Evolutionary conservation across 1,284 basidiomycete genomes (phyloP), one percentile per base, ranked within the genome.

Genomic region (Sanguinoderma infundibulare): DNA sequence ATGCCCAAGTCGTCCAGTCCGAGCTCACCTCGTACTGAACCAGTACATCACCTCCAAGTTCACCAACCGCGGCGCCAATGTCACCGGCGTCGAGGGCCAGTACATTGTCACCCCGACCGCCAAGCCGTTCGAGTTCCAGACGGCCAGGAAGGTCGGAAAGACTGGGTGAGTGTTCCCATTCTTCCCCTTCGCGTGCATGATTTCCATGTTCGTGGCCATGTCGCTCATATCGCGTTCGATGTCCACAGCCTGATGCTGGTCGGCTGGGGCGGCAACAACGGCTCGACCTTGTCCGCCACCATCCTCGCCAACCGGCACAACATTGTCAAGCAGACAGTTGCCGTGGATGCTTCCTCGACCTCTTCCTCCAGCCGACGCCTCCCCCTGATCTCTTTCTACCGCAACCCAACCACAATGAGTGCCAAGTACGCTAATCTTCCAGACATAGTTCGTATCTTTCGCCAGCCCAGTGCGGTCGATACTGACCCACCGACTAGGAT

Each of bases 221-320:
- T 51, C 20, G 17, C 47, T 50, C n/a, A 51, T 9, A n/a, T n/a
- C n/a, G 39, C 42, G 58, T 47, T 62, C 57, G n/a, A 57, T 34
- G 53, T 57, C 12, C 53, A 2, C 67, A 97, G 97, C 63, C 84
- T 98, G 68, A 94, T 99, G 92, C 91, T 99, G 84, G 91, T 98
- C 73, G 97, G 97, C 67, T 81, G 96, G 67, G 97, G 97, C 67
- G 97, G 97, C 63, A 99, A 99, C 87, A 99, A 99, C 75, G 97
- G 97, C 62, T 89, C 94, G 59, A 99, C 97, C 47, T 87, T 98
- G 62, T 91, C 91, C 68, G 96, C 98, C 30, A 98, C 96, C 68
- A 89, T 98, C 75, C 87, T 98, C 70, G 97, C 98, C 73, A 99
- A 99, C 85, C 89, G 90, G 69, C 92, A 98, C 83, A 90, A 94